phyloP scores from a whole-genome alignment of 495 filamentous ascomycete genomes.

The Podospora appendiculata region DNA sequence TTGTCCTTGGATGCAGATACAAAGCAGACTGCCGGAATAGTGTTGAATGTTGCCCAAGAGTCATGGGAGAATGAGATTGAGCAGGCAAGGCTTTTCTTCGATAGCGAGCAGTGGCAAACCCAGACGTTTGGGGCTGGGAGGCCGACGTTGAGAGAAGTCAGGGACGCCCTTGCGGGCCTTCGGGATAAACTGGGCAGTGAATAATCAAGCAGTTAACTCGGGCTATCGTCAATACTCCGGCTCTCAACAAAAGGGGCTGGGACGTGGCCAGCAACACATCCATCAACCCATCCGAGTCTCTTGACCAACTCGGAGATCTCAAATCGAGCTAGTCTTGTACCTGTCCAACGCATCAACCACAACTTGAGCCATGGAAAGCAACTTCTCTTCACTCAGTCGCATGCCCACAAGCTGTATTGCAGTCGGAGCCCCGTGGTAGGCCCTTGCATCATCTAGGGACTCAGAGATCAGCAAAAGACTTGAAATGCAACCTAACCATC shows the following conservation, averaged over 20 bases:
- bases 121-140: not conserved
- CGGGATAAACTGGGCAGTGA: no score
- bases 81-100: not conserved
- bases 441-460: constrained; percentile 26
- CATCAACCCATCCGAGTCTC: no score
- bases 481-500: not conserved
- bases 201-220: no score
- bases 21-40: not conserved
- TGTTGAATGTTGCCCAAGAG: not conserved
- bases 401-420: constrained; percentile 29
- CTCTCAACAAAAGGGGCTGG: no score
- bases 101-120: not conserved
- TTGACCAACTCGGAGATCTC: no score
- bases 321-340: not conserved
- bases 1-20: not conserved
- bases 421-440: constrained; percentile 28
- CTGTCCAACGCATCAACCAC: constrained; percentile 2
- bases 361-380: constrained; percentile 21
- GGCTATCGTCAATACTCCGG: no score
- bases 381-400: constrained; percentile 26
- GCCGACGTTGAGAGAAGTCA: not conserved
- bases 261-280: no score
- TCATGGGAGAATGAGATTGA: not conserved
- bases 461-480: not conserved
- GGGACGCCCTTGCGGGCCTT: not conserved